Evolutionary conservation across 495 filamentous ascomycete species (phyloP), one percentile per base, ranked within the genome.

Genomic region (Trichoderma orchidacearum): DNA sequence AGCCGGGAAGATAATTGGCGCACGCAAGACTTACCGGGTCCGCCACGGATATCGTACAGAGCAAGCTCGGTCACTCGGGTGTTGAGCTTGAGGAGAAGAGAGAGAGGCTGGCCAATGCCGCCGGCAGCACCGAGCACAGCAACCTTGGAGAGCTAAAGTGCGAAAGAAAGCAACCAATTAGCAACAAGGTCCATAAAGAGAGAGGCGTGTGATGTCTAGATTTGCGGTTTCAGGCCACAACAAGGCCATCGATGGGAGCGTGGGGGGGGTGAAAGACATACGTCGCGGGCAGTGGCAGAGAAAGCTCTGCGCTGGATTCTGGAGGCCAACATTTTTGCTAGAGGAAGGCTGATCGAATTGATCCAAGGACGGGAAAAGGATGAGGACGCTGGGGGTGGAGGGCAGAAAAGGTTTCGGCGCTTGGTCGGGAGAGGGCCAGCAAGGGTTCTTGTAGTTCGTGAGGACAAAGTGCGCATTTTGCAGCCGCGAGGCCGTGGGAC

Each of bases 31-130:
- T 60, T 80, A 95, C 93, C 93, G 68, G 93, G 94, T 60, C 77
- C 93, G 64, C 88, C 86, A 63, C 87, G 85, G 77, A 98, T 96
- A 78, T 97, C 93, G 79, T 98, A 98, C 60, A 98, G 84, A 58
- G 92, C 86, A 63, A 98, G 88, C 74, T 96, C 83, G 64, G 82
- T 81, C 62, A 98, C 76, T 67, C 87, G 75, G 59, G 90, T 91
- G 84, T 97, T 97, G 72, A 96, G 84, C 86, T 98, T 98, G 70
- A 98, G 80, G 64, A 98, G 85, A 55, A 98, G 85, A 53, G 93
- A 98, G 61, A 98, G 75, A 66, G 93, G 93, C 80, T 98, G 93
- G 68, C 93, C 93, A 75, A 98, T 98, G 70, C 93, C 93, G 75
- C 93, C 93, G 69, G 85, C 85, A 61, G 92, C 93, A 76, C 93